Evolutionary conservation across 345 rosid species (phyloP), one percentile per base, ranked within the genome.

Genomic region (Corchorus olitorius): DNA sequence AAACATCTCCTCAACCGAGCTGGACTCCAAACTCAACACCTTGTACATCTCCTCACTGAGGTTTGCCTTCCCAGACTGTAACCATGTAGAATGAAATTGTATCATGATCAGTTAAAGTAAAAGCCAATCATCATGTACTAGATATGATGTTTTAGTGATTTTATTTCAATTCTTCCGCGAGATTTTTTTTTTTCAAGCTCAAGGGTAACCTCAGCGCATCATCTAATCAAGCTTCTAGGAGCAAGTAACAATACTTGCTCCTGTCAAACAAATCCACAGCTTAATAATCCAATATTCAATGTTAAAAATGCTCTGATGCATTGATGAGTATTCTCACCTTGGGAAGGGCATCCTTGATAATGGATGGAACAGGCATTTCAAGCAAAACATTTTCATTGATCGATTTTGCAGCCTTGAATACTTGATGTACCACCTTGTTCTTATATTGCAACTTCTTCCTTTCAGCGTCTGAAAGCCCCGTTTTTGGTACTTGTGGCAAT

Each of bases 381-480:
- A 85, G 90, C 85, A 93, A 86, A 75, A 96, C 80, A 76, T 80
- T 89, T 72, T 91, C 97, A 15, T 96, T 96, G 71, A 93, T 93
- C 37, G 97, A 82, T 81, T 87, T 93, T 20, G 98, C 88, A 79
- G 99, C 99, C 93, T 95, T 95, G 85, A 91, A 89, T 55, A 95
- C 89, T 89, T 96, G 99, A 82, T 88, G 86, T 41, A 96, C 94
- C 76, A 89, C 80, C 81, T 82, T 91, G 1, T 86, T 90, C 55
- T 84, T 87, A 43, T 73, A 77, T 16, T 87, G 82, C 79, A 96
- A 50, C 74, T 88, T 92, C 90, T 88, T 88, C 81, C 91, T 88
- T 78, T 73, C 94, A 3, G 83, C 56, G 64, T 87, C 92, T 17
- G 99, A 90, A 64, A 96, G 94, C 7, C 99, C 98, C 2, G 81